Base-by-base conservation (phyloP, 2,329 filamentous ascomycete genomes). In the Fusarium nanum region DNA sequence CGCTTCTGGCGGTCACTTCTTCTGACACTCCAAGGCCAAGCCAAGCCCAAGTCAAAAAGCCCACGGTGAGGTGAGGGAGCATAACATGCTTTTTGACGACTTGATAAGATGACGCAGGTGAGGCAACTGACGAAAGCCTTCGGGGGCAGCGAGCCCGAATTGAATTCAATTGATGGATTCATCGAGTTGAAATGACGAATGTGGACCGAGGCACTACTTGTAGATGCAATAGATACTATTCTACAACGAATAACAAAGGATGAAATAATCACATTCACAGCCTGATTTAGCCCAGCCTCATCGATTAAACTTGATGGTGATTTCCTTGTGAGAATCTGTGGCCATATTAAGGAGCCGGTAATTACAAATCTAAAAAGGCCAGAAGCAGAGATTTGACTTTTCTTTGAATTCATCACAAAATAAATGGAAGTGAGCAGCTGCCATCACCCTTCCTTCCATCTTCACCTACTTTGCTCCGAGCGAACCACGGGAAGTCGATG, bases 401-500 rank as follows among this genome's bases (percentile, higher is more conserved):
- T 11, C 23, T 47, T 23, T 18, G 49, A 46, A 40, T 50, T 60
- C 30, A 41, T 56, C 42, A 13, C 20, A 32, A 32, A 30, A 27
- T 18, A 23, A 44, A 16, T 22, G 41, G 22, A 44, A 10, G 22
- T 22, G 41, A 44, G 23, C 34, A 34, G 37, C 37, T 49, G 34
- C 34, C 34, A 37, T 37, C 34, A 22, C 27, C 34, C 20, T 34
- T 41, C 34, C 20, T 34, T 41, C 34, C 20, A 28, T 41, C 34
- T 49, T 32, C n/a, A 45, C 25, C 56, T 55, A 42, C 56, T 32
- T 58, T 60, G 28, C 64, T 60, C 58, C 25, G 59, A 70, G 62
- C 52, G 55, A 71, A 68, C 58, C 34, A 60, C 54, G 65, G 60
- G 64, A 65, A 62, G 56, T 49, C 56, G 67, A 62, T 64, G 68